Evolutionary conservation across 2,329 filamentous ascomycete species (phyloP), one percentile per base, ranked within the genome.

Genomic region (Arthrinium puccinioides): DNA sequence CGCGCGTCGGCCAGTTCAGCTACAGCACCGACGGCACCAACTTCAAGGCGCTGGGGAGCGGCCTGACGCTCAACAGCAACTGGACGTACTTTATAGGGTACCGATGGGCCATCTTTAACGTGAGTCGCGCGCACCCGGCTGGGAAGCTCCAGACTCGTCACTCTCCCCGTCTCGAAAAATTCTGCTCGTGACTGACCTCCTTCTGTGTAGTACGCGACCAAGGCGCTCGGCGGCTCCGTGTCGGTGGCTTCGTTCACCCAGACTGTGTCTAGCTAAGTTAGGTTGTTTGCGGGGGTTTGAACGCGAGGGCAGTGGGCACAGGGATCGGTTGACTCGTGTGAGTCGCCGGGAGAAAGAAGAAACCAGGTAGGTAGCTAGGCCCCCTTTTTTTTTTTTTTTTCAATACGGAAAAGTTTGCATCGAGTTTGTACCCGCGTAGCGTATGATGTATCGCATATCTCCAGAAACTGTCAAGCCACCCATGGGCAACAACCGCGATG

Each of bases 41-140:
- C 0, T 72, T 66, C 34, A 52, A 43, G 9, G 42, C 37, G 11
- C 52, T 61, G 25, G 69, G 51, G 7, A 44, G 44, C 0, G 45
- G 53, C 1, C 63, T 60, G 9, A 48, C 52, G 5, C 44, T 73
- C 44, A 60, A 56, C 40, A 64, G 48, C 11, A 55, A 59, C 8
- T 73, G 67, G 67, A 44, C 55, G 4, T 70, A 63, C 47, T 73
- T 72, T 35, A 62, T 67, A 40, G 69, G 66, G 0, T 72, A 72
- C 40, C 55, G 69, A 0, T 72, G 56, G 44, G 69, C 61, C 0
- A 64, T 71, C 13, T 72, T 73, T 44, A 72, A 72, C 21, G 38
- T 36, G 14, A 28, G 33, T 21, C 4, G 11, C 21, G 4, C 5
- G 24, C 11, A 9, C 6, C 13, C 8, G 3, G 5, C 25, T 11